Percentiles rank a stretch among this genome's conserved stretches.
These are phyloP conservation scores for Leccinum angustisporum DNA, from an alignment of 1,284 basidiomycete species.

Conservation along the genomic window DNA sequence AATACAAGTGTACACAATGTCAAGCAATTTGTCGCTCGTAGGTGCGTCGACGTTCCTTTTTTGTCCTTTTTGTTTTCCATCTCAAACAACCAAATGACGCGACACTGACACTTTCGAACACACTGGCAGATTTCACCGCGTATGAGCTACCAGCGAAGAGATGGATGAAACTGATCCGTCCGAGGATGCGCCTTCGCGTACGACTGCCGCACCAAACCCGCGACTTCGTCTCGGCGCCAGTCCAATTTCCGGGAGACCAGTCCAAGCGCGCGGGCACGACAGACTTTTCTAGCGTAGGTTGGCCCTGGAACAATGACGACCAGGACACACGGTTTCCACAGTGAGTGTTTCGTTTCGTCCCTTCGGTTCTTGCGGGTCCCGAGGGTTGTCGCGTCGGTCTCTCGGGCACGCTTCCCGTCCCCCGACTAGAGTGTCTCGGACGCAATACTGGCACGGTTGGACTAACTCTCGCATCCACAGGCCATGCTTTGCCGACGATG, in stretches of 20 bases:
- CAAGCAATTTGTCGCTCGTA: constrained; percentile 17
- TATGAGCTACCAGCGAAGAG: constrained; percentile 22
- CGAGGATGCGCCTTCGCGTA: constrained; percentile 25
- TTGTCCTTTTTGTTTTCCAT: neutral
- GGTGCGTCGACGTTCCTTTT: constrained; percentile 10
- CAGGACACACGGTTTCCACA: constrained; percentile 8
- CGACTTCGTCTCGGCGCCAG: constrained; percentile 18
- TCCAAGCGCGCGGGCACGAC: neutral
- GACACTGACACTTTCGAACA: neutral
- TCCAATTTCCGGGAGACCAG: constrained; percentile 4
- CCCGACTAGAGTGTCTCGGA: neutral
- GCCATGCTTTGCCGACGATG: constrained; percentile 14
- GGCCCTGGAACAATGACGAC: constrained; percentile 17
- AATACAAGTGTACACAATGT: constrained; percentile 3
- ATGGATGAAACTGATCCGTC: constrained; percentile 22
- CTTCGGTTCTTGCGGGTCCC: neutral
- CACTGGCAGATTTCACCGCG: constrained; percentile 23
- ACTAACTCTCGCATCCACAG: constrained; percentile 8
- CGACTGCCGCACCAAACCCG: constrained; percentile 5
- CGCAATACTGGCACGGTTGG: constrained; percentile 3
- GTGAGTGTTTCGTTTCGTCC: constrained; percentile 7
- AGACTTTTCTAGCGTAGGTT: constrained; percentile 5
- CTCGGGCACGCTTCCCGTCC: neutral
- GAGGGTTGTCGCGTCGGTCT: neutral
- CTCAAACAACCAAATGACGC: neutral